Percentiles rank a stretch among this genome's conserved stretches.
Conservation (phyloP, 345 rosid genomes). For the Brassica rapa region DNA sequence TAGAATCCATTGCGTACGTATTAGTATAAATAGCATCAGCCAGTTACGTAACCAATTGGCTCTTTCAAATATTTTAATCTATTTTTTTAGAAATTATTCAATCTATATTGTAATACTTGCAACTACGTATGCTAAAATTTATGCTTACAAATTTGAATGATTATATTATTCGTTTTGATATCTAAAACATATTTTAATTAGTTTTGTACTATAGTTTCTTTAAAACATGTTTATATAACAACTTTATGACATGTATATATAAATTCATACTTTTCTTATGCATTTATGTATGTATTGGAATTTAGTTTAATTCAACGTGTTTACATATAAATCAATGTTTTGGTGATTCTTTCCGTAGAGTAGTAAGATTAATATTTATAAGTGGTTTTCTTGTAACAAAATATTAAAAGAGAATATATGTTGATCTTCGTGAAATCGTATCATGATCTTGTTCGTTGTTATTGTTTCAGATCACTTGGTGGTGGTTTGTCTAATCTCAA, state of each 20-base stretch:
- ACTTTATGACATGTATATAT: neutral
- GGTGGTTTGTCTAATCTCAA: conserved; percentile 60
- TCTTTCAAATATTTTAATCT: neutral
- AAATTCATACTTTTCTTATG: neutral
- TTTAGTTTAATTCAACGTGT: neutral
- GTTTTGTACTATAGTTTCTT: neutral
- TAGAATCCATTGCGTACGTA: neutral
- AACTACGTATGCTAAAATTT: neutral
- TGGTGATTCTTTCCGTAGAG: neutral
- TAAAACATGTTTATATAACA: neutral
- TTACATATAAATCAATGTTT: neutral
- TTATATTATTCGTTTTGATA: neutral
- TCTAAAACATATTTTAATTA: neutral
- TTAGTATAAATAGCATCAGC: neutral
- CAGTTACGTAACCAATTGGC: neutral
- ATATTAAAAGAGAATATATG: neutral
- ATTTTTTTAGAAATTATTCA: neutral
- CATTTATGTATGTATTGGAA: neutral
- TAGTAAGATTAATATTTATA: neutral
- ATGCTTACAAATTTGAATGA: neutral
- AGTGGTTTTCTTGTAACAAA: neutral
- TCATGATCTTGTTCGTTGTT: conserved; percentile 47
- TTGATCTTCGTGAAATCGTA: neutral
- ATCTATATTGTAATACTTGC: neutral
- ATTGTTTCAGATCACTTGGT: conserved; percentile 82